A percentile compares a stretch with the other conserved stretches of the same genome.
phyloP scores from a whole-genome alignment of 345 rosid genomes.

The Sonneratia alba region DNA sequence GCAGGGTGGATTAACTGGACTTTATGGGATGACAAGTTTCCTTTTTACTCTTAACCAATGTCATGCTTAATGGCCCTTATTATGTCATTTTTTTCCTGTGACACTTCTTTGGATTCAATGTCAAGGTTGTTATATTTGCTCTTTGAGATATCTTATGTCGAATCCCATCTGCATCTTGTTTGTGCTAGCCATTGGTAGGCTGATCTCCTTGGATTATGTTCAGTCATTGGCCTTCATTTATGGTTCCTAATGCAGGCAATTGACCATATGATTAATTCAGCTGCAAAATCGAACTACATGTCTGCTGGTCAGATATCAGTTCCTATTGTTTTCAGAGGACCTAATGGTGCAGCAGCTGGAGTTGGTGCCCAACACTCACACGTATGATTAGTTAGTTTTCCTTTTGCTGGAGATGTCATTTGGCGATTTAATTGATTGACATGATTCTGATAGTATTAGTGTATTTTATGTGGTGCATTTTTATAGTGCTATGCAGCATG shows the following conservation, averaged over 20 bases:
- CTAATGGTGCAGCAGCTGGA: constrained; percentile 99
- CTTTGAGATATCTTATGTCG: not conserved
- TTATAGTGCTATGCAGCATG: constrained; percentile 90
- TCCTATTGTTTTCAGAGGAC: constrained; percentile 95
- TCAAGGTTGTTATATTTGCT: not conserved
- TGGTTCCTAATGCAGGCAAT: constrained; percentile 49
- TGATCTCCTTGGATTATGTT: not conserved
- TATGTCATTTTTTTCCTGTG: not conserved
- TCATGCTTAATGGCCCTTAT: not conserved
- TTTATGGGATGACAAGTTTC: not conserved
- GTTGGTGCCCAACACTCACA: constrained; percentile 99
- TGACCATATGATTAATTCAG: constrained; percentile 95
- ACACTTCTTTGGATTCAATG: not conserved
- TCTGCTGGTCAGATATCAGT: constrained; percentile 83
- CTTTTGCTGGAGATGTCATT: not conserved
- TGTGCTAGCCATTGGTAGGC: not conserved
- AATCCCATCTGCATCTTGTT: not conserved
- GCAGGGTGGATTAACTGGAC: not conserved
- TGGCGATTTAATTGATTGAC: not conserved
- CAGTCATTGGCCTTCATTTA: not conserved
- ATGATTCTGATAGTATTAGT: not conserved
- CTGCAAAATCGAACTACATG: constrained; percentile 93
- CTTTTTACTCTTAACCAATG: not conserved
- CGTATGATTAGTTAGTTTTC: constrained; percentile 24
- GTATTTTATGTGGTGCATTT: not conserved